These are phyloP conservation scores for Mycena kentingensis DNA, from an alignment of 768 basidiomycete genomes.

Conservation along the genomic window DNA sequence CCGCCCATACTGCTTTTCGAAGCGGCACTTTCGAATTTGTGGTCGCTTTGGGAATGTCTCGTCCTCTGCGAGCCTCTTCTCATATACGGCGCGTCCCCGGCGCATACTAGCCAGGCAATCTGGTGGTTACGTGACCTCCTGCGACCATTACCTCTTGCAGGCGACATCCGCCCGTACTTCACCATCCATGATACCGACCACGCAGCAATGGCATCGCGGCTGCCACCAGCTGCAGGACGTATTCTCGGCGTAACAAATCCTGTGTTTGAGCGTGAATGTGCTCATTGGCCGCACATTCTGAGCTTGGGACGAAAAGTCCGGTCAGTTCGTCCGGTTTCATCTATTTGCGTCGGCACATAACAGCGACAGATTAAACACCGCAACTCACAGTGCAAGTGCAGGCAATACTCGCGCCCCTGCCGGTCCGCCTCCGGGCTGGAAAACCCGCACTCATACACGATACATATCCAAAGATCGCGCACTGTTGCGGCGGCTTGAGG, in stretches of 20 bases:
- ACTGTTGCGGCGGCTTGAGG: slow-evolving; percentile 73
- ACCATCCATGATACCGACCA: slow-evolving; percentile 96
- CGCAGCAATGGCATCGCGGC: slow-evolving; percentile 70
- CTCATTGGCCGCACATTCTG: slow-evolving; percentile 84
- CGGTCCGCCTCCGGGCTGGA: slow-evolving; percentile 74
- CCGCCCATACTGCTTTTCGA: slow-evolving; percentile 65
- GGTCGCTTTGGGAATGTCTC: slow-evolving; percentile 94
- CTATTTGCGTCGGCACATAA: slow-evolving; percentile 2
- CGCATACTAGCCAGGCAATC: slow-evolving; percentile 81
- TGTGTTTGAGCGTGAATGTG: slow-evolving; percentile 75
- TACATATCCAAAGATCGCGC: slow-evolving; percentile 82
- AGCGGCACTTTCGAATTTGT: slow-evolving; percentile 63
- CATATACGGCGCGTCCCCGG: slow-evolving; percentile 77
- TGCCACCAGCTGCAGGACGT: slow-evolving; percentile 75
- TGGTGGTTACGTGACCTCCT: slow-evolving; percentile 92
- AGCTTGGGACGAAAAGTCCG: slow-evolving; percentile 57
- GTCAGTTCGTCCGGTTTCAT: slow-evolving; percentile 32
- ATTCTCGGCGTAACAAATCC: slow-evolving; percentile 89
- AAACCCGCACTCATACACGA: slow-evolving; percentile 75
- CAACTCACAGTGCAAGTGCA: slow-evolving; percentile 18
- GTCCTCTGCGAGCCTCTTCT: slow-evolving; percentile 89
- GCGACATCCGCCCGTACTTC: slow-evolving; percentile 91
- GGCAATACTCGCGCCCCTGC: slow-evolving; percentile 33
- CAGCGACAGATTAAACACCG: slow-evolving; percentile 21
- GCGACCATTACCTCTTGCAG: slow-evolving; percentile 81